phyloP scores from a whole-genome alignment of 768 basidiomycete species.

The Tylopilus cervinicoccineus region DNA sequence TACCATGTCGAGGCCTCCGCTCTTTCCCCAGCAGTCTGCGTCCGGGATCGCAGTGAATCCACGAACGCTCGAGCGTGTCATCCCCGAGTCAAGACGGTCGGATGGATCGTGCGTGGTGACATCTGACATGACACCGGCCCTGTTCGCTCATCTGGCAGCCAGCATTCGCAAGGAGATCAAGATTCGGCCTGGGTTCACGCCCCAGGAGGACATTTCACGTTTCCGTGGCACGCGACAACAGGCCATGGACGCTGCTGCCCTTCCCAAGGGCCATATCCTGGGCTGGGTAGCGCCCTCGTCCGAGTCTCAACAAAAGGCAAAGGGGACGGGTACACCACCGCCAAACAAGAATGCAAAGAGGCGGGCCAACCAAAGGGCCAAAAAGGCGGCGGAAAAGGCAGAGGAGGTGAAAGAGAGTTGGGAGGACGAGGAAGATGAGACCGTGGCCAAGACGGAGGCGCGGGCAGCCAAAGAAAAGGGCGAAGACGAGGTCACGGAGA shows the following conservation, averaged over 20 bases:
- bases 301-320: constrained; percentile 29
- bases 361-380: constrained; percentile 76
- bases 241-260: constrained; percentile 57
- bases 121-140: no score
- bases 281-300: constrained; percentile 71
- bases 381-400: constrained; percentile 51
- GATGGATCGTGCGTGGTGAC: constrained; percentile 71
- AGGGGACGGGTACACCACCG: constrained; percentile 32
- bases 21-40: constrained; percentile 64
- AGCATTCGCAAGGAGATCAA: constrained; percentile 86
- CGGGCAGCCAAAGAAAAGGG: background rate
- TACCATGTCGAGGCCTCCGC: constrained; percentile 70
- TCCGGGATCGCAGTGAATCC: constrained; percentile 87
- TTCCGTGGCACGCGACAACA: constrained; percentile 79
- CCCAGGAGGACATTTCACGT: constrained; percentile 88
- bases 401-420: constrained; percentile 67
- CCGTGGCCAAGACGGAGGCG: constrained; percentile 19
- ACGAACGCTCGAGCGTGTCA: constrained; percentile 79
- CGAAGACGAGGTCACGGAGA: constrained; percentile 38
- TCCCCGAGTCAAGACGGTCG: constrained; percentile 75
- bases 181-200: constrained; percentile 90
- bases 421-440: constrained; percentile 67
- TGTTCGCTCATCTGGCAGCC: constrained; percentile 5
- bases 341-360: constrained; percentile 80
- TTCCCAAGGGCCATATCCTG: constrained; percentile 78